phyloP scores from a whole-genome alignment of 306 rosid species.

The Chamaecrista fasciculata region DNA sequence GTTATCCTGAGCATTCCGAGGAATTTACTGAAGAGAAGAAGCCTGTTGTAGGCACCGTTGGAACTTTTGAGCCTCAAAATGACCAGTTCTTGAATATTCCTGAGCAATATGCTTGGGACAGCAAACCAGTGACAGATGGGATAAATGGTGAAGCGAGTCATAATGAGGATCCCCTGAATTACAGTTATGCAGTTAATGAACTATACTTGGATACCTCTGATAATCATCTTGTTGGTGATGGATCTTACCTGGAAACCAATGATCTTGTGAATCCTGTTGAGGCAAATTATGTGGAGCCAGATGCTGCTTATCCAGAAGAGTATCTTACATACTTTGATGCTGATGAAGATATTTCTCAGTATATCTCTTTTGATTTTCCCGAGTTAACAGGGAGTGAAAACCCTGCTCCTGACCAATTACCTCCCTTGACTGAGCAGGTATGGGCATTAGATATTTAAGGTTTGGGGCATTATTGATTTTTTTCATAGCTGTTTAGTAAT shows the following conservation, averaged over 20 bases:
- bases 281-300: conserved; percentile 31
- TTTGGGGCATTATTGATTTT: conserved; percentile 5
- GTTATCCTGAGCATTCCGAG: conserved; percentile 40
- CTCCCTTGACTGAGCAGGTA: conserved; percentile 49
- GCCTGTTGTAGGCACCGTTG: conserved; percentile 35
- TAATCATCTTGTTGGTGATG: conserved; percentile 36
- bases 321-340: conserved; percentile 49
- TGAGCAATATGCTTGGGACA: conserved; percentile 33
- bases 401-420: conserved; percentile 32
- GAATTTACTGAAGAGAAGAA: conserved; percentile 38
- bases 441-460: neutral
- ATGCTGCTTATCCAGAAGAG: conserved; percentile 53
- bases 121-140: conserved; percentile 40
- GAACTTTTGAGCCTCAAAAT: conserved; percentile 29
- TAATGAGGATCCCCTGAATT: conserved; percentile 30
- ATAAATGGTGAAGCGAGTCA: conserved; percentile 35
- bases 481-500: conserved; percentile 16
- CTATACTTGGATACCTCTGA: conserved; percentile 38
- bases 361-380: conserved; percentile 56
- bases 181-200: conserved; percentile 29
- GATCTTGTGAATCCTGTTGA: conserved; percentile 39
- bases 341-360: conserved; percentile 41
- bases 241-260: conserved; percentile 56
- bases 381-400: conserved; percentile 38
- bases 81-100: conserved; percentile 32